Evolutionary conservation across 306 rosid species (phyloP), one percentile per base, ranked within the genome.

Genomic region (Begonia masoniana): DNA sequence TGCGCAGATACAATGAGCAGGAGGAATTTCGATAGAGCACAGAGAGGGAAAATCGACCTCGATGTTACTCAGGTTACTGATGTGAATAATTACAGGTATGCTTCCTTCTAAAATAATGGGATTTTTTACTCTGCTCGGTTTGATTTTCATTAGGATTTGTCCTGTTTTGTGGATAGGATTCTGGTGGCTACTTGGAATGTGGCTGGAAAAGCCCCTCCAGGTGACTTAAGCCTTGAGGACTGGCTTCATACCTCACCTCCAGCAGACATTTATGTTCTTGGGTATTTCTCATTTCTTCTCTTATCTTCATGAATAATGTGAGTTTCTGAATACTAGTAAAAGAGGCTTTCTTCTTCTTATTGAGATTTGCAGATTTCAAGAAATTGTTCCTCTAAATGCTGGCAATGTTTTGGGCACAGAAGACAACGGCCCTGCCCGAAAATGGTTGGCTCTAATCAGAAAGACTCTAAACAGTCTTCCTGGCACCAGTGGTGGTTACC

Each of bases 161-260:
- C 43, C 56, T 59, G 53, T 64, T 9, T 7, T 62, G 43, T 51
- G 59, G 48, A 41, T 66, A 92, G 99, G 66, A 69, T 92, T 65
- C 83, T 87, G 47, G 85, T 71, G 43, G 96, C 96, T 13, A 92
- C 99, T 43, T 92, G 99, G 99, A 92, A 92, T 74, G 99, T 92
- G 19, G 99, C 89, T 26, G 99, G 99, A 60, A 87, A 87, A 68
- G 70, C 96, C 50, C 99, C 99, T 64, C 93, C 99, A 3, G 74
- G 78, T 65, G 62, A 78, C 74, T 64, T 92, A 74, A 83, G 62
- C 70, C 82, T 92, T 6, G 96, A 87, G 79, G 99, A 92, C 64
- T 92, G 99, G 99, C 99, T 92, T 67, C 96, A 92, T 67, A 70
- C 87, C 12, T 92, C 96, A 54, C 89, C 89, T 10, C 94, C 99